Evolutionary conservation across 2,329 filamentous ascomycete genomes (phyloP).

Genomic region (Talaromyces albobiverticillius): DNA sequence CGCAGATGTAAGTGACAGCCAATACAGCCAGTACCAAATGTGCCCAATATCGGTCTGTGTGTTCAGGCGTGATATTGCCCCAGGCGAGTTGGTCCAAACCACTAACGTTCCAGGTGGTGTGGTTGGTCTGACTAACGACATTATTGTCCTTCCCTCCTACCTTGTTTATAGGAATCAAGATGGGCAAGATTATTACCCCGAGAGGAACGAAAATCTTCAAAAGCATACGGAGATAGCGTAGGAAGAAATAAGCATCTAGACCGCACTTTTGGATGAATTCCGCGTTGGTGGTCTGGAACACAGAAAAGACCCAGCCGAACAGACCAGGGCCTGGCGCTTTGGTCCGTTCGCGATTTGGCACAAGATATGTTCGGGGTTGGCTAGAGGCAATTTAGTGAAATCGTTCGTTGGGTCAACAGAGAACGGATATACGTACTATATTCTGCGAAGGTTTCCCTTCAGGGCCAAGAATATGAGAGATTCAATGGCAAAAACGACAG

Average conservation of each 20-base stretch:
- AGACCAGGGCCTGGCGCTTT: constrained; percentile 64
- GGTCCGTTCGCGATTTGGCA: constrained; percentile 79
- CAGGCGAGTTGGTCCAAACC: constrained; percentile 82
- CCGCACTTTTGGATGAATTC: constrained; percentile 95
- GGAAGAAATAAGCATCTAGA: constrained; percentile 94
- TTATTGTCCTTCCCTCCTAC: constrained; percentile 64
- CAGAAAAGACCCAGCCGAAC: constrained; percentile 53
- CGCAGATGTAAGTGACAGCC: constrained; percentile 80
- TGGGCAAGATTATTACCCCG: constrained; percentile 72
- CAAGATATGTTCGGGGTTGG: constrained; percentile 80
- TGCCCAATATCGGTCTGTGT: constrained; percentile 73
- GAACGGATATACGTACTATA: constrained; percentile 63
- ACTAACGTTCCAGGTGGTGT: constrained; percentile 48
- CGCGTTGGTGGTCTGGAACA: constrained; percentile 68
- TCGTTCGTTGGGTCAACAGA: background rate
- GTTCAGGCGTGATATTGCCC: constrained; percentile 70
- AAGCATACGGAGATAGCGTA: constrained; percentile 82
- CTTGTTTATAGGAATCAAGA: constrained; percentile 82
- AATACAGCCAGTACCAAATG: constrained; percentile 77
- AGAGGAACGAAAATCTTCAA: constrained; percentile 90
- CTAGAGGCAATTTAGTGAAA: constrained; percentile 40
- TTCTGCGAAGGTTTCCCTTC: constrained; percentile 73
- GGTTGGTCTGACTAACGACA: constrained; percentile 40
- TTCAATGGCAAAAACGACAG: constrained; percentile 61
- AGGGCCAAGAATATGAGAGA: constrained; percentile 71